These are phyloP conservation scores for Orbilia blumenaviensis DNA, from an alignment of 2,329 filamentous ascomycete species.

Conservation along the genomic window DNA sequence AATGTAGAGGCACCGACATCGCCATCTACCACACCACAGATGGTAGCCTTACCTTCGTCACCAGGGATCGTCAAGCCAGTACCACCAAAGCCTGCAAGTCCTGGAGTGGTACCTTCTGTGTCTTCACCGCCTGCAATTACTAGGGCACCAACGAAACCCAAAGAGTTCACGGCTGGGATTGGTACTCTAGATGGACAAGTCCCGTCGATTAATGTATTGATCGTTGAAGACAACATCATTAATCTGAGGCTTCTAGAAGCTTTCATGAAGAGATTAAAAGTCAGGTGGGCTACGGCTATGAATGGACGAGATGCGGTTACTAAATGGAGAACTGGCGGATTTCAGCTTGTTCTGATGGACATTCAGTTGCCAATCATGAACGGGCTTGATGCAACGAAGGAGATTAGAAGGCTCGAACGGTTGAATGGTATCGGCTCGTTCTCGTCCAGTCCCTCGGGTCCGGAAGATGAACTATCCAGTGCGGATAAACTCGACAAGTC, in stretches of 20 bases:
- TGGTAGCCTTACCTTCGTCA: slow-evolving; percentile 47
- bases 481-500: slow-evolving; percentile 72
- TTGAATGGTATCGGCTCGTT: slow-evolving; percentile 94
- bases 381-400: slow-evolving; percentile 90
- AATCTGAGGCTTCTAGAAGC: slow-evolving; percentile 92
- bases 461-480: slow-evolving; percentile 61
- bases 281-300: slow-evolving; percentile 96
- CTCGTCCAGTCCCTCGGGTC: slow-evolving; percentile 68
- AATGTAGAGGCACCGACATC: slow-evolving; percentile 38
- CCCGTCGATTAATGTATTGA: slow-evolving; percentile 94
- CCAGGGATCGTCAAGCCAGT: slow-evolving; percentile 41
- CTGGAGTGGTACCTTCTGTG: slow-evolving; percentile 13
- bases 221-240: slow-evolving; percentile 98
- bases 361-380: slow-evolving; percentile 98
- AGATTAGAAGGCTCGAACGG: slow-evolving; percentile 87
- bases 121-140: slow-evolving; percentile 27
- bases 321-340: slow-evolving; percentile 92
- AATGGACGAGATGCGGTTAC: slow-evolving; percentile 91
- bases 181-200: slow-evolving; percentile 75
- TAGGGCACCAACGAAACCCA: slow-evolving; percentile 27
- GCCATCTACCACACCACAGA: slow-evolving; percentile 27
- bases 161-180: slow-evolving; percentile 61
- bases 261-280: slow-evolving; percentile 94
- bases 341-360: slow-evolving; percentile 97
- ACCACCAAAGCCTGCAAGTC: slow-evolving; percentile 41